A percentile compares a stretch with the other conserved stretches of the same genome.
Conservation (phyloP, 345 rosid genomes). For the Chamaenerion angustifolium region DNA sequence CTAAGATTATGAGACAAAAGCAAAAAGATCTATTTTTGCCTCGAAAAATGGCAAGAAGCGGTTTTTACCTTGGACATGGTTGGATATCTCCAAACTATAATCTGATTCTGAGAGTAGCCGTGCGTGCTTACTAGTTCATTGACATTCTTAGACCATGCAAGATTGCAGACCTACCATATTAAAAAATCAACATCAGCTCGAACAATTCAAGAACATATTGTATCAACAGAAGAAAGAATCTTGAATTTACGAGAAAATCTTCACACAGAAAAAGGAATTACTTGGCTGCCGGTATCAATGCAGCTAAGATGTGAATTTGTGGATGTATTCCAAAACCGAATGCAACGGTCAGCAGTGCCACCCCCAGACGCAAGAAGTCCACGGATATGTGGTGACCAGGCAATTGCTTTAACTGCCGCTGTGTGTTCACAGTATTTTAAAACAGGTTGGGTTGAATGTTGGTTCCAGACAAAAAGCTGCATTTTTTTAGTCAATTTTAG, state of each 20-base stretch:
- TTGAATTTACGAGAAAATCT: background rate
- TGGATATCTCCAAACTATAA: slow-evolving; percentile 95
- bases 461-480: slow-evolving; percentile 97
- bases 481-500: background rate
- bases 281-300: slow-evolving; percentile 97
- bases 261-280: slow-evolving; percentile 5
- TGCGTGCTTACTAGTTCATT: slow-evolving; percentile 98
- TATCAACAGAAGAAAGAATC: background rate
- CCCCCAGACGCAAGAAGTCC: slow-evolving; percentile 99
- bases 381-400: slow-evolving; percentile 97
- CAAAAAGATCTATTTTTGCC: too few relatives aligned
- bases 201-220: background rate
- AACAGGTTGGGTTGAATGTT: slow-evolving; percentile 84
- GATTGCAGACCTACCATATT: slow-evolving; percentile 69
- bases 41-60: slow-evolving; percentile 2
- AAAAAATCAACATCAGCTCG: slow-evolving; percentile 2
- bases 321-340: slow-evolving; percentile 97
- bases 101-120: slow-evolving; percentile 98
- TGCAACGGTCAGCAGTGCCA: slow-evolving; percentile 93
- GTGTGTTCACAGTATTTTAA: slow-evolving; percentile 85
- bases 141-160: slow-evolving; percentile 96
- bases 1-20: too few relatives aligned
- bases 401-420: slow-evolving; percentile 99
- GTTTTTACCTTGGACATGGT: slow-evolving; percentile 80
- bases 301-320: slow-evolving; percentile 79